These are phyloP conservation scores for Ophiostoma himal-ulmi DNA, from an alignment of 2,329 filamentous ascomycete genomes.

Conservation along the genomic window DNA sequence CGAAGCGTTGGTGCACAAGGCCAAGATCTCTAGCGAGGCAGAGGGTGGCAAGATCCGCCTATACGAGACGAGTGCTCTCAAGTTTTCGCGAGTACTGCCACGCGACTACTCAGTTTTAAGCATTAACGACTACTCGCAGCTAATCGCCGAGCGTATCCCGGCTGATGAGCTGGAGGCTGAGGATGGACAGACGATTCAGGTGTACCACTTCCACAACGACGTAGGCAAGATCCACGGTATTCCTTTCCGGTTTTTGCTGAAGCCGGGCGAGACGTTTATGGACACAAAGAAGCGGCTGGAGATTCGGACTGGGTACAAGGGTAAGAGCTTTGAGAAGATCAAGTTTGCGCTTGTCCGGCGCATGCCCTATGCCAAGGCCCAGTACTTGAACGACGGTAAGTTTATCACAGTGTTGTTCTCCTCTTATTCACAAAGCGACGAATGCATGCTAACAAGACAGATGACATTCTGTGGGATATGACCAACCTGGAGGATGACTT, in stretches of 20 bases:
- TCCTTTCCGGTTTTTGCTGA: conserved; percentile 83
- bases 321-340: conserved; percentile 97
- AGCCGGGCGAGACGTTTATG: conserved; percentile 78
- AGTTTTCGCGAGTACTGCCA: conserved; percentile 72
- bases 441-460: conserved; percentile 36
- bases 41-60: conserved; percentile 67
- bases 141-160: conserved; percentile 77
- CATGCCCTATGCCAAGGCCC: conserved; percentile 66
- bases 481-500: conserved; percentile 52
- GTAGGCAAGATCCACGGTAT: conserved; percentile 76
- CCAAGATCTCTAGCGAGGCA: conserved; percentile 66
- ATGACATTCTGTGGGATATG: conserved; percentile 53
- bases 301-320: conserved; percentile 88
- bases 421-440: neutral
- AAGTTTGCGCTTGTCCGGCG: conserved; percentile 81
- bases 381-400: conserved; percentile 84
- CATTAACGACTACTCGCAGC: conserved; percentile 76
- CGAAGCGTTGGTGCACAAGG: conserved; percentile 70
- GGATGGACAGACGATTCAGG: conserved; percentile 60
- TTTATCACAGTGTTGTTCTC: conserved; percentile 16
- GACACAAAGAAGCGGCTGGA: conserved; percentile 94
- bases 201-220: conserved; percentile 91
- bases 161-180: conserved; percentile 60
- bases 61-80: conserved; percentile 76
- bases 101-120: conserved; percentile 68